Evolutionary conservation across 768 basidiomycete species (phyloP).

Genomic region (Suillus discolor): DNA sequence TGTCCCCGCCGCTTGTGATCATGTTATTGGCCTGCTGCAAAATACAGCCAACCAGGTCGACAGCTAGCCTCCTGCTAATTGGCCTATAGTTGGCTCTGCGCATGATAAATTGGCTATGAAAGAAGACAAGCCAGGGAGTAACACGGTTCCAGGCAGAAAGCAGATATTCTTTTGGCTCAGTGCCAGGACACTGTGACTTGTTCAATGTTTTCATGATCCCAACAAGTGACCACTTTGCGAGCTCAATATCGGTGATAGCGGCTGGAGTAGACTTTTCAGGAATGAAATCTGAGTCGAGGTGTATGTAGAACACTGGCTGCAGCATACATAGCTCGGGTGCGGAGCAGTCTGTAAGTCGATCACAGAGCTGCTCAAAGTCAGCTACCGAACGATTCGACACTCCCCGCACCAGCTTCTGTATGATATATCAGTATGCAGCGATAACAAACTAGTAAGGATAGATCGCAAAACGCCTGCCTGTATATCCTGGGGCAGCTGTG

Average conservation of each 20-base stretch:
- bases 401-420: background rate
- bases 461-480: background rate
- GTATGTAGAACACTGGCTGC: background rate
- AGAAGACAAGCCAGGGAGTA: background rate
- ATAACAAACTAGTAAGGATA: background rate
- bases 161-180: background rate
- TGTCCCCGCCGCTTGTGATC: too few relatives aligned
- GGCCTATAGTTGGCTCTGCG: background rate
- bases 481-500: background rate
- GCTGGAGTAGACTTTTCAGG: background rate
- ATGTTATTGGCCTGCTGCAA: too few relatives aligned
- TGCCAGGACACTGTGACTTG: background rate
- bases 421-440: background rate
- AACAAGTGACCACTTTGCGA: background rate
- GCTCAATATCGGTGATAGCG: background rate
- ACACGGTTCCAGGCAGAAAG: background rate
- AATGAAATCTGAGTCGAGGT: background rate
- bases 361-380: background rate
- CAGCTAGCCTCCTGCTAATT: background rate
- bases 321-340: background rate
- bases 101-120: background rate
- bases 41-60: background rate
- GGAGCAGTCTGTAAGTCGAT: background rate
- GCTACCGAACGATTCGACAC: background rate
- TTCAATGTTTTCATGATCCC: background rate